Base-by-base conservation (phyloP, 1,139 yeast genomes). In the Hansenula lynferdii region DNA sequence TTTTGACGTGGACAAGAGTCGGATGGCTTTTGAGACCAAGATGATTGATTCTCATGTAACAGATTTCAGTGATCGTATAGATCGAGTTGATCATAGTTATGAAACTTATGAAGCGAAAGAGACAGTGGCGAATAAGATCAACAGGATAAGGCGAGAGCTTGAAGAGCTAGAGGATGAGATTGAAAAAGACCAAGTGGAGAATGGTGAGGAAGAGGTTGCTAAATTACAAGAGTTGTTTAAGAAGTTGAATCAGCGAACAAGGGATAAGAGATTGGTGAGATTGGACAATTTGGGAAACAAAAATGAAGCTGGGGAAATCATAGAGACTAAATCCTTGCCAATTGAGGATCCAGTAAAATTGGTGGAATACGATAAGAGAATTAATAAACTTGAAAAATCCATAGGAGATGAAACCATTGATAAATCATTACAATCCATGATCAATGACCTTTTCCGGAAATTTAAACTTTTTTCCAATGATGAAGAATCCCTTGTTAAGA, bases 81-180 rank as follows among this genome's bases (percentile, higher is more conserved):
- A 52, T 45, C 49, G 57, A 20, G 22, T 48, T 10, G 50, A 44
- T 15, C 39, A 34, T 17, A 62, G 64, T 8, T 51, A 56, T 18
- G 50, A 50, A 20, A 50, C 56, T 5, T 59, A 56, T 34, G 48
- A 47, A 12, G 53, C 55, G 4, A 54, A 53, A 14, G 79, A 74
- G 48, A 65, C 72, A 0, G 45, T 54, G 8, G 69, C 61, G 16
- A 75, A 72, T 50, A 69, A 64, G 45, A 46, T 77, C 28, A 63
- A 65, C 2, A 52, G 82, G 36, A 66, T 77, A 27, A 53, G 62
- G 24, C 50, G 64, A 23, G 81, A 75, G 44, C 54, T 76, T 31
- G 63, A 63, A 25, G 76, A 71, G 40, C 51, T 72, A 5, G 45
- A 49, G 14, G 47, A 40, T 5, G 50, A 51, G 23, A 32, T 46